phyloP scores from a whole-genome alignment of 164 flowering plant genomes.

The Litsea cubeba region DNA sequence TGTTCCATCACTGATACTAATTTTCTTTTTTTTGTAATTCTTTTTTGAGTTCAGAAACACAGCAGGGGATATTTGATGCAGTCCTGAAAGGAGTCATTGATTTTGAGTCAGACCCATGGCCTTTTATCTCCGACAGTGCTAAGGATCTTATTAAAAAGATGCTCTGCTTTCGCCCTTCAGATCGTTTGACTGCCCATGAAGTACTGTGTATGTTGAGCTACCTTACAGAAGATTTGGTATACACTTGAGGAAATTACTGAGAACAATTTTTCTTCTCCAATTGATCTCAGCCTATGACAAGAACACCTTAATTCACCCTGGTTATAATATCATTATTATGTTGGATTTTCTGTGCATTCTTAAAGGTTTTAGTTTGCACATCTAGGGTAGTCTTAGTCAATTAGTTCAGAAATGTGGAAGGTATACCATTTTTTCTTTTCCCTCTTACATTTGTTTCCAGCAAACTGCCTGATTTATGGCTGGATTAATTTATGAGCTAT shows the following conservation, averaged over 20 bases:
- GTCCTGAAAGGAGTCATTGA: constrained; percentile 92
- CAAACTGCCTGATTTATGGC: too few relatives aligned
- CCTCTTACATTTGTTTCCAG: too few relatives aligned
- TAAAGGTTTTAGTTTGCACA: too few relatives aligned
- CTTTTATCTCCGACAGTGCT: constrained; percentile 90
- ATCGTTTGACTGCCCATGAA: constrained; percentile 94
- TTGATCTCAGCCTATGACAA: neutral
- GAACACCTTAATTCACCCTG: neutral
- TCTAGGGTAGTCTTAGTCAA: too few relatives aligned
- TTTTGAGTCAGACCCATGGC: constrained; percentile 99
- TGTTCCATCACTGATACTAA: constrained; percentile 2
- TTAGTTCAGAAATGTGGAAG: too few relatives aligned
- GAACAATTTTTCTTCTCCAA: too few relatives aligned
- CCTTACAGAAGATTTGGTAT: neutral
- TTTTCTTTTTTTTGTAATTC: neutral
- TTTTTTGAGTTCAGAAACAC: constrained; percentile 45
- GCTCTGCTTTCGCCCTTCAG: constrained; percentile 77
- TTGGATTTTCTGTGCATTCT: too few relatives aligned
- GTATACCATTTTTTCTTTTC: too few relatives aligned
- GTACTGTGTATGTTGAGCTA: constrained; percentile 65
- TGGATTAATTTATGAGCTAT: too few relatives aligned
- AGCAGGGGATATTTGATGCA: constrained; percentile 75
- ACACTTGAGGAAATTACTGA: neutral
- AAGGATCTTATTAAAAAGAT: constrained; percentile 88
- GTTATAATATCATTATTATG: too few relatives aligned